phyloP scores from a whole-genome alignment of 2,329 filamentous ascomycete species.

The Botrytis hyacinthi region DNA sequence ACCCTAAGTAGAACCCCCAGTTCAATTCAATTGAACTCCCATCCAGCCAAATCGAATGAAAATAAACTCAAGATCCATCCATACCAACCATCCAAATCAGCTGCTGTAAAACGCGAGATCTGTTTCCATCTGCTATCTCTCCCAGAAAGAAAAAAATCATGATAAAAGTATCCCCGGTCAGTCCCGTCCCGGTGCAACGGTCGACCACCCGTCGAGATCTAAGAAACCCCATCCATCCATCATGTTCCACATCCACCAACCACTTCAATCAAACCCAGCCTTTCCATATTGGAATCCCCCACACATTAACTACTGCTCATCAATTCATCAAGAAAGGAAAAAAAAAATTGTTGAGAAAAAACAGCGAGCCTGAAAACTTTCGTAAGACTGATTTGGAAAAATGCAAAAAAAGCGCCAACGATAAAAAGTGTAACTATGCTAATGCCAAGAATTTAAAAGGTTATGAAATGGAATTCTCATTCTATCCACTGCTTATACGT shows the following conservation, averaged over 20 bases:
- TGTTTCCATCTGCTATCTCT: constrained; percentile 6
- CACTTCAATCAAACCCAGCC: not conserved
- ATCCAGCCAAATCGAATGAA: constrained; percentile 10
- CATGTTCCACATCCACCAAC: not conserved
- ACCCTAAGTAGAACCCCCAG: not conserved
- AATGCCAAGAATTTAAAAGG: not conserved
- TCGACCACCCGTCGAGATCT: constrained; percentile 19
- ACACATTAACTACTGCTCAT: constrained; percentile 14
- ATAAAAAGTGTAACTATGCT: constrained; percentile 14
- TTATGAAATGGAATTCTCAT: not conserved
- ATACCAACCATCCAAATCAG: constrained; percentile 6
- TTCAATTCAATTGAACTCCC: not conserved
- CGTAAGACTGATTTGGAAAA: not conserved
- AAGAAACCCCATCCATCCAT: not conserved
- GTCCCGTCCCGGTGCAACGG: constrained; percentile 4
- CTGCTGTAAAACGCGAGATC: constrained; percentile 12
- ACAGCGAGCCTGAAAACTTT: not conserved
- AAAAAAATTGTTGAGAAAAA: not conserved
- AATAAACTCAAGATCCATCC: constrained; percentile 2
- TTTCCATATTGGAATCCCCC: not conserved
- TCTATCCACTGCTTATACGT: not conserved
- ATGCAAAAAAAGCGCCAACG: not conserved
- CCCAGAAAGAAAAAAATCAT: constrained; percentile 10
- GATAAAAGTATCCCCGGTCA: constrained; percentile 14
- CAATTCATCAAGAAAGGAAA: constrained; percentile 4